Conservation (phyloP, 495 filamentous ascomycete species). For the Penicillium antarcticum region DNA sequence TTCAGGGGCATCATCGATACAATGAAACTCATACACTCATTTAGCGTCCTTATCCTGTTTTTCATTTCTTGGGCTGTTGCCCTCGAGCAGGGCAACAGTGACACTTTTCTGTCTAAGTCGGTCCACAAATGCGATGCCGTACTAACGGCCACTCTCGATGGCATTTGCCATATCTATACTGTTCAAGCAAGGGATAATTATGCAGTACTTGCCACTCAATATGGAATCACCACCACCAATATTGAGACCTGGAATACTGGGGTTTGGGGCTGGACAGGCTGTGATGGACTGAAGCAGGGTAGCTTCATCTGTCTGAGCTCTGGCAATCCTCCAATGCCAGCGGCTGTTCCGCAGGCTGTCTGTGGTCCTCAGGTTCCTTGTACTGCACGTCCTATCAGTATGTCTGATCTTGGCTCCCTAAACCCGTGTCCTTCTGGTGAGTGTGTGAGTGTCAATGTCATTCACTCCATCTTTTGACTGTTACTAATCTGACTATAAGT, state of each 20-base stretch:
- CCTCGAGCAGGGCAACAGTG: neutral
- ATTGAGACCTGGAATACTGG: conserved; percentile 12
- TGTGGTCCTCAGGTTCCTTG: conserved; percentile 21
- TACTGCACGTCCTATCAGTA: conserved; percentile 8
- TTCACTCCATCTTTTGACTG: neutral
- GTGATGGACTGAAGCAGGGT: neutral
- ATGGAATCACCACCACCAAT: conserved; percentile 3
- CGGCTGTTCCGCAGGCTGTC: conserved; percentile 13
- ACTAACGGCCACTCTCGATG: neutral
- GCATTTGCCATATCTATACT: conserved; percentile 4
- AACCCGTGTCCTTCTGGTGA: conserved; percentile 11
- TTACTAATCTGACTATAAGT: neutral
- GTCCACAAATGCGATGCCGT: neutral
- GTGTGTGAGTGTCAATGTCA: conserved; percentile 8
- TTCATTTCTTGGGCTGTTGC: neutral
- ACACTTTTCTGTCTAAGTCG: neutral
- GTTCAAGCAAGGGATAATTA: conserved; percentile 7
- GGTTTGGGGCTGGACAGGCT: conserved; percentile 12
- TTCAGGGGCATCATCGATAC: neutral
- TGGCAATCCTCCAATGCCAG: conserved; percentile 16
- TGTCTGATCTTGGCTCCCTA: conserved; percentile 9
- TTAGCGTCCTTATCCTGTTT: neutral
- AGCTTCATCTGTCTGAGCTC: conserved; percentile 14
- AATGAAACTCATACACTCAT: neutral
- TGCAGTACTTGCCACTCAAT: neutral